Percentiles rank a stretch among this genome's conserved stretches.
Evolutionary conservation across 2,329 filamentous ascomycete genomes (phyloP).

Genomic region (Fusarium coffeatum): DNA sequence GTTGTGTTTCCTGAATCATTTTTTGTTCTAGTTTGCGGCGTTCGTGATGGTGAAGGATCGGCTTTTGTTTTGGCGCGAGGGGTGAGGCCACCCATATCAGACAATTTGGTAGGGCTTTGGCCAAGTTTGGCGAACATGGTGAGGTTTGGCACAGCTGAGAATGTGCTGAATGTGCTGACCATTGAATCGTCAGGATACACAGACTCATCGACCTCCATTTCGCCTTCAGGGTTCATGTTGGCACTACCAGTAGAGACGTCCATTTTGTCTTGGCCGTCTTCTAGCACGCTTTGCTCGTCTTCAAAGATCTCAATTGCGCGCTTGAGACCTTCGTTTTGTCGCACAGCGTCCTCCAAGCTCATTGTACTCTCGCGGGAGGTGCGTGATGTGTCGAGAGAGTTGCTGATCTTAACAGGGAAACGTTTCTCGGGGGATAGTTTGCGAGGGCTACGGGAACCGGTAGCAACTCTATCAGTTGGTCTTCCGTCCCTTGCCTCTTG

Average conservation of each 20-base stretch:
- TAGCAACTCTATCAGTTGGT: slow-evolving; percentile 42
- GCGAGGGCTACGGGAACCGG: slow-evolving; percentile 57
- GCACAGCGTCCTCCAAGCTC: slow-evolving; percentile 65
- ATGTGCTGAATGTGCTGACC: slow-evolving; percentile 87
- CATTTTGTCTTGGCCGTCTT: slow-evolving; percentile 48
- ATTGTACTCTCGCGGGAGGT: slow-evolving; percentile 54
- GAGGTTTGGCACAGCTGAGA: slow-evolving; percentile 90
- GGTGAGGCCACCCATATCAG: slow-evolving; percentile 54
- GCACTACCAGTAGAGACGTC: slow-evolving; percentile 41
- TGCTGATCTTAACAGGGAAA: slow-evolving; percentile 70
- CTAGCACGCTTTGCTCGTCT: slow-evolving; percentile 57
- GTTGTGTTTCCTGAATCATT: slow-evolving; percentile 71
- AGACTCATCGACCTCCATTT: slow-evolving; percentile 51
- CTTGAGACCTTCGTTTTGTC: slow-evolving; percentile 66
- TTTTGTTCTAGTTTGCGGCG: slow-evolving; percentile 50
- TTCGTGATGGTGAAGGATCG: slow-evolving; percentile 52
- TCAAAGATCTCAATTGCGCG: slow-evolving; percentile 73
- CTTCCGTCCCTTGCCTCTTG: slow-evolving; percentile 41
- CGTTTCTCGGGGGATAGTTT: slow-evolving; percentile 66
- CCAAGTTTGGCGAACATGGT: slow-evolving; percentile 82
- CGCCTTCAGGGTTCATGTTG: slow-evolving; percentile 44
- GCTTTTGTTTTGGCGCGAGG: slow-evolving; percentile 50
- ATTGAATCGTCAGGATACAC: slow-evolving; percentile 74
- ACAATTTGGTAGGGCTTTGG: slow-evolving; percentile 69
- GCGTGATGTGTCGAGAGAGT: slow-evolving; percentile 40